These are phyloP conservation scores for Sphagnurus paluster DNA, from an alignment of 1,284 basidiomycete genomes.

Conservation along the genomic window DNA sequence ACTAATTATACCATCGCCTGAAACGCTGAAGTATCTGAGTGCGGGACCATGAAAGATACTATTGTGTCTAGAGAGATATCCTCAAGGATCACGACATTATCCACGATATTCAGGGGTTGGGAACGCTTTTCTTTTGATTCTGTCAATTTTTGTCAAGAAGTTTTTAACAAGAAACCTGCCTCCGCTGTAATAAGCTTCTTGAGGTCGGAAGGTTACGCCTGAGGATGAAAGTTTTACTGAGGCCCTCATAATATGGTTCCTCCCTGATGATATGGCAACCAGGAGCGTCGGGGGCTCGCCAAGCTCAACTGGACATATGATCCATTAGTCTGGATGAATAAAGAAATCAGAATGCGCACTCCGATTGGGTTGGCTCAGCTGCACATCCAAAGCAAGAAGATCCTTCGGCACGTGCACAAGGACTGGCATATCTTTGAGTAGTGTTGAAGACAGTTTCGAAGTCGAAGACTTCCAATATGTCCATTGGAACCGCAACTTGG, in stretches of 20 bases:
- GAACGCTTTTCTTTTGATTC: slow-evolving; percentile 22
- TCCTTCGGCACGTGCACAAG: slow-evolving; percentile 64
- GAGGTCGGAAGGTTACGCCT: slow-evolving; percentile 51
- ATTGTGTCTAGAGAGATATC: slow-evolving; percentile 45
- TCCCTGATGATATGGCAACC: slow-evolving; percentile 60
- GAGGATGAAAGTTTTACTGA: slow-evolving; percentile 54
- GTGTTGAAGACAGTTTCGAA: slow-evolving; percentile 24
- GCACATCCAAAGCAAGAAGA: slow-evolving; percentile 56
- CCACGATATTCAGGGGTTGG: slow-evolving; percentile 31
- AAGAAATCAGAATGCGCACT: slow-evolving; percentile 43
- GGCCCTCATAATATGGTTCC: slow-evolving; percentile 58
- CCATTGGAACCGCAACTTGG: slow-evolving; percentile 61
- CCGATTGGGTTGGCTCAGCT: slow-evolving; percentile 55
- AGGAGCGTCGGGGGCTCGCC: slow-evolving; percentile 56
- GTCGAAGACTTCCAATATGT: slow-evolving; percentile 39
- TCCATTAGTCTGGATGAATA: not conserved
- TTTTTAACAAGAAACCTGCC: slow-evolving; percentile 24
- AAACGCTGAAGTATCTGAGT: slow-evolving; percentile 58
- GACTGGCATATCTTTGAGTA: slow-evolving; percentile 28
- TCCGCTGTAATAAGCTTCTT: slow-evolving; percentile 42
- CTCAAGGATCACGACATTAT: slow-evolving; percentile 46
- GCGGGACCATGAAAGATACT: slow-evolving; percentile 57
- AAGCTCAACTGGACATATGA: slow-evolving; percentile 56
- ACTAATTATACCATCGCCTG: slow-evolving; percentile 49
- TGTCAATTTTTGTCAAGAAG: not conserved